Evolutionary conservation across 495 filamentous ascomycete genomes (phyloP).

Genomic region (Talaromyces adpressus): DNA sequence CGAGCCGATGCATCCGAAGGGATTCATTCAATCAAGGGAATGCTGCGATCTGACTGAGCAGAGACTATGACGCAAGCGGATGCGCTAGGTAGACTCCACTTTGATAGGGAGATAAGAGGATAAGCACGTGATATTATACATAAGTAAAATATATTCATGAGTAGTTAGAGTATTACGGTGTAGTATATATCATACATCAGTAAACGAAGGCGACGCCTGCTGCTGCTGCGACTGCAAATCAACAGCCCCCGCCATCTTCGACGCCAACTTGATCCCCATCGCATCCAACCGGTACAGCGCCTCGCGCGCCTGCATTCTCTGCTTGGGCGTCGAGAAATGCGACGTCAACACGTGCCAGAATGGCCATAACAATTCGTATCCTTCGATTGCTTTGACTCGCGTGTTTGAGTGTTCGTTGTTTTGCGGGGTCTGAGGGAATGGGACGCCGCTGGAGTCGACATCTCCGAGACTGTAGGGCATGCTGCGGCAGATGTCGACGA

Average conservation of each 20-base stretch:
- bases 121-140: not conserved
- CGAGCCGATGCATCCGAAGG: not conserved
- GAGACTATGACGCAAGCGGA: not conserved
- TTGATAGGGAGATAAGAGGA: not conserved
- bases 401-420: not conserved
- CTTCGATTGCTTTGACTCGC: conserved; percentile 26
- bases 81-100: not conserved
- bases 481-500: conserved; percentile 33
- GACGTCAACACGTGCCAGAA: conserved; percentile 34
- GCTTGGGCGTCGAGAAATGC: conserved; percentile 26
- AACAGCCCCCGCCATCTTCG: conserved; percentile 21
- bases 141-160: too few relatives aligned
- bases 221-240: not conserved
- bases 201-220: too few relatives aligned
- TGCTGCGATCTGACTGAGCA: too few relatives aligned
- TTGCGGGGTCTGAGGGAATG: not conserved
- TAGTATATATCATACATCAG: too few relatives aligned
- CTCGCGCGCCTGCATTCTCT: conserved; percentile 22
- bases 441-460: conserved; percentile 29
- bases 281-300: conserved; percentile 25
- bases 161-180: too few relatives aligned
- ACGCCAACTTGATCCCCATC: conserved; percentile 33
- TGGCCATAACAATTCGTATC: conserved; percentile 34
- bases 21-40: not conserved
- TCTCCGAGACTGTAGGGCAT: conserved; percentile 33